phyloP scores from a whole-genome alignment of 768 basidiomycete genomes.

The Pleurotus tuoliensis region DNA sequence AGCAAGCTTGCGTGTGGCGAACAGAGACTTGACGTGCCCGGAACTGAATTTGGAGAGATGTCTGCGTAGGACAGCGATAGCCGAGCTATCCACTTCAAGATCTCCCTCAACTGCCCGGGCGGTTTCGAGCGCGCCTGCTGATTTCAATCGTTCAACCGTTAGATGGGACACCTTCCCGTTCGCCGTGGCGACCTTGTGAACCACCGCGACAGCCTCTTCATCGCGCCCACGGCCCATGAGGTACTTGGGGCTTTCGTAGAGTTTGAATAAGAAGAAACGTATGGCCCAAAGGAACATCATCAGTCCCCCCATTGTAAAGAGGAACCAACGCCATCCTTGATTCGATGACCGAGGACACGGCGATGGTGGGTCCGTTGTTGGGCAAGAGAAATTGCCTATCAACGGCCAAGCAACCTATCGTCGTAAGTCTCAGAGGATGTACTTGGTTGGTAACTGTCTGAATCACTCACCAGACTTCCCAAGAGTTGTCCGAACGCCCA shows the following conservation, averaged over 20 bases:
- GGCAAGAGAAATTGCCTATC: slow-evolving; percentile 65
- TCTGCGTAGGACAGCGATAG: slow-evolving; percentile 27
- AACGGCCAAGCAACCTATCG: slow-evolving; percentile 67
- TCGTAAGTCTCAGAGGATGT: neutral
- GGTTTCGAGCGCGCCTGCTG: slow-evolving; percentile 13
- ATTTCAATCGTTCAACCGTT: slow-evolving; percentile 46
- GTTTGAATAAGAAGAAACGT: slow-evolving; percentile 63
- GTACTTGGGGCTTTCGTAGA: slow-evolving; percentile 70
- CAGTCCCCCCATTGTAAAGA: slow-evolving; percentile 69
- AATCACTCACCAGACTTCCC: slow-evolving; percentile 35
- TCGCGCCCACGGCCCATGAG: slow-evolving; percentile 67
- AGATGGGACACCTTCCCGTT: slow-evolving; percentile 51
- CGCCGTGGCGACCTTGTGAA: slow-evolving; percentile 57
- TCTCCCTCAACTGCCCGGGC: slow-evolving; percentile 1
- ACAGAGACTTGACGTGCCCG: slow-evolving; percentile 54
- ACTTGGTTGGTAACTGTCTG: neutral
- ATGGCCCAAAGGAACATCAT: slow-evolving; percentile 60
- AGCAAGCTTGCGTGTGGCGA: slow-evolving; percentile 59
- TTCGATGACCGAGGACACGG: slow-evolving; percentile 49
- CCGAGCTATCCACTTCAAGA: slow-evolving; percentile 9
- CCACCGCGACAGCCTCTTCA: slow-evolving; percentile 53
- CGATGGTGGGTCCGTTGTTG: slow-evolving; percentile 17
- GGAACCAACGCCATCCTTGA: slow-evolving; percentile 73
- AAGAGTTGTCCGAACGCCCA: slow-evolving; percentile 77
- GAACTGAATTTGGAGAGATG: slow-evolving; percentile 29